A percentile compares a stretch with the other conserved stretches of the same genome.
Evolutionary conservation across 2,329 filamentous ascomycete species (phyloP).

Genomic region (Pseudocercospora vitis): DNA sequence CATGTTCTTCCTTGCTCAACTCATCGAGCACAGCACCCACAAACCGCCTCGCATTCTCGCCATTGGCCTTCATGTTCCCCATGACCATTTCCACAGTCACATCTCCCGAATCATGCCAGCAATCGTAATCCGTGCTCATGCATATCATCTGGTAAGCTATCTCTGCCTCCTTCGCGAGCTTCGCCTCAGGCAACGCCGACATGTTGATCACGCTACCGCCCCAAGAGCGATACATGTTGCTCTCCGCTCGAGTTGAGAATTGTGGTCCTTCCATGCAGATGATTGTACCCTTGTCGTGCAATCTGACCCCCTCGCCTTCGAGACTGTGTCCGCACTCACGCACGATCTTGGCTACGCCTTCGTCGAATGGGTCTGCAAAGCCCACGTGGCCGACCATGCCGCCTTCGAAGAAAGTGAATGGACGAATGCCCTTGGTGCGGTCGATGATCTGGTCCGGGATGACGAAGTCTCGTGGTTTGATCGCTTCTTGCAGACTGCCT

Average conservation of each 20-base stretch:
- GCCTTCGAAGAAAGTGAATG: conserved; percentile 92
- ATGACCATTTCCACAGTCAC: conserved; percentile 98
- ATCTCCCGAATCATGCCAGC: conserved; percentile 79
- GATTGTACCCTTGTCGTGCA: conserved; percentile 82
- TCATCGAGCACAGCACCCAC: conserved; percentile 86
- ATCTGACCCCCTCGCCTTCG: conserved; percentile 76
- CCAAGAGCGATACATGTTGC: conserved; percentile 90
- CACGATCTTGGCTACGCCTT: conserved; percentile 71
- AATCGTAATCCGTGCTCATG: conserved; percentile 99
- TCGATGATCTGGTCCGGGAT: conserved; percentile 96
- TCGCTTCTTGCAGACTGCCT: conserved; percentile 85
- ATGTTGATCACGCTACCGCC: conserved; percentile 97
- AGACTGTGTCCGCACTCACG: conserved; percentile 72
- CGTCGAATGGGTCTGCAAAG: conserved; percentile 94
- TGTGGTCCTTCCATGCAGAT: conserved; percentile 99
- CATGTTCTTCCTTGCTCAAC: conserved; percentile 74
- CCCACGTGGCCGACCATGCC: conserved; percentile 92
- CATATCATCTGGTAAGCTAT: conserved; percentile 98
- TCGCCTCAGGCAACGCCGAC: conserved; percentile 91
- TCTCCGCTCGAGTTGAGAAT: conserved; percentile 95
- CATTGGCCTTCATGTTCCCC: conserved; percentile 92
- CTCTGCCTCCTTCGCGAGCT: conserved; percentile 93
- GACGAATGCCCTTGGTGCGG: conserved; percentile 89
- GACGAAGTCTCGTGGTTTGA: conserved; percentile 95
- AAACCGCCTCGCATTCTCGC: conserved; percentile 79